A percentile compares a stretch with the other conserved stretches of the same genome.
These are phyloP conservation scores for Pythium scleroteichum DNA, from an alignment of 352 stramenopile species.

Conservation along the genomic window DNA sequence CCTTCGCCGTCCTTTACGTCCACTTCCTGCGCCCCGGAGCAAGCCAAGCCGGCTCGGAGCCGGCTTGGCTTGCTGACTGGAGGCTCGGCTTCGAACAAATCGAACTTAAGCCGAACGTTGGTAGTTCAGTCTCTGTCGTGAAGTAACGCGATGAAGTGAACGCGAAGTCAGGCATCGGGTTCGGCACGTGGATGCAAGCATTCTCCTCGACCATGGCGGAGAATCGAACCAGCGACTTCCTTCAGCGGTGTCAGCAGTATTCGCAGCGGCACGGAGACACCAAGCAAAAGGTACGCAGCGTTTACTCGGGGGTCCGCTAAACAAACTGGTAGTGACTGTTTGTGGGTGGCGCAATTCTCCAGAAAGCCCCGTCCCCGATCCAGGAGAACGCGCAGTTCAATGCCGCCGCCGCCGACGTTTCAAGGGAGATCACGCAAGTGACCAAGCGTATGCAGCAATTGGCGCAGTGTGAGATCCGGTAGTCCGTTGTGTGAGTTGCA, in stretches of 20 bases:
- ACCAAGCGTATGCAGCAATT: conserved; percentile 82
- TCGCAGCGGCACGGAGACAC: conserved; percentile 34
- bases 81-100: too few relatives aligned
- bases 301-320: not conserved
- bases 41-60: too few relatives aligned
- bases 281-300: conserved; percentile 1
- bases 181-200: conserved; percentile 15
- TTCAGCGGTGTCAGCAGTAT: conserved; percentile 61
- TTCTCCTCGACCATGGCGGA: conserved; percentile 41
- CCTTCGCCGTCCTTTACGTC: too few relatives aligned
- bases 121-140: conserved; percentile 15
- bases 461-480: conserved; percentile 56
- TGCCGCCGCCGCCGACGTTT: conserved; percentile 75
- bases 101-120: conserved; percentile 11
- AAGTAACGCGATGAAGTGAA: conserved; percentile 34
- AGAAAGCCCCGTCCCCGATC: conserved; percentile 49
- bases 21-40: too few relatives aligned
- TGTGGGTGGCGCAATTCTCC: conserved; percentile 1
- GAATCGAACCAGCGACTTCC: conserved; percentile 75
- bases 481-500: not conserved
- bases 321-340: conserved; percentile 26
- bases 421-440: conserved; percentile 79
- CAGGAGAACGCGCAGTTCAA: conserved; percentile 84
- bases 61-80: too few relatives aligned
- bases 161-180: conserved; percentile 26